Conservation (phyloP, 768 basidiomycete genomes). For the Boletus huronensis region DNA sequence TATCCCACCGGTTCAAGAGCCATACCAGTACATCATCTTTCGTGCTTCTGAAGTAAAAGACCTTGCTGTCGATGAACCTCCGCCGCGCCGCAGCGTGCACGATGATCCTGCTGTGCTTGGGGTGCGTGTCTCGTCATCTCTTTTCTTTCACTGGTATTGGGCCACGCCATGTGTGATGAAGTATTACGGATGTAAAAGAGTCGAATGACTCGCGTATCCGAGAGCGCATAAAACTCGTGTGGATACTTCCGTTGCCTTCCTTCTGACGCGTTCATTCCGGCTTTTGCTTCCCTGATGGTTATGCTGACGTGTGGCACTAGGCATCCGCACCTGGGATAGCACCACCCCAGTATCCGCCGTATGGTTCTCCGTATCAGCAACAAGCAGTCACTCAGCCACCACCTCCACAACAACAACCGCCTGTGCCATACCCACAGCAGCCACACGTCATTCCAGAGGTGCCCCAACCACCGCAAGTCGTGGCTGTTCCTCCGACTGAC, state of each 20-base stretch:
- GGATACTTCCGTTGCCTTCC: conserved; percentile 62
- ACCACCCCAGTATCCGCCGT: conserved; percentile 30
- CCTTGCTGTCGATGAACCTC: conserved; percentile 74
- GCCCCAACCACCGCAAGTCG: conserved; percentile 17
- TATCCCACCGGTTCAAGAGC: conserved; percentile 79
- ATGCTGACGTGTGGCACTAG: conserved; percentile 29
- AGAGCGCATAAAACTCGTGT: conserved; percentile 46
- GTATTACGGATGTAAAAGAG: conserved; percentile 45
- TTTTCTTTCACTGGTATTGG: neutral
- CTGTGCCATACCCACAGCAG: conserved; percentile 28
- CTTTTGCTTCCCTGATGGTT: neutral
- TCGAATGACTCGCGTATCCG: conserved; percentile 34
- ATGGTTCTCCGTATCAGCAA: conserved; percentile 31
- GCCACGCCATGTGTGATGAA: conserved; percentile 35
- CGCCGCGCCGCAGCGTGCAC: conserved; percentile 59
- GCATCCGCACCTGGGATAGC: conserved; percentile 46
- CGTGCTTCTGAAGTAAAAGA: conserved; percentile 89
- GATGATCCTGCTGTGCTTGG: conserved; percentile 85
- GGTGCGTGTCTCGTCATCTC: conserved; percentile 43
- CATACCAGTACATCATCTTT: conserved; percentile 89
- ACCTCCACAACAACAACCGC: conserved; percentile 30
- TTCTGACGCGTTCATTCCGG: conserved; percentile 38
- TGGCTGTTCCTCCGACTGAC: conserved; percentile 22
- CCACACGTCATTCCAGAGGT: conserved; percentile 27
- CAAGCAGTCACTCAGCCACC: conserved; percentile 31